These are phyloP conservation scores for Silene noctiflora DNA, from an alignment of 179 eudicot species.

Conservation along the genomic window DNA sequence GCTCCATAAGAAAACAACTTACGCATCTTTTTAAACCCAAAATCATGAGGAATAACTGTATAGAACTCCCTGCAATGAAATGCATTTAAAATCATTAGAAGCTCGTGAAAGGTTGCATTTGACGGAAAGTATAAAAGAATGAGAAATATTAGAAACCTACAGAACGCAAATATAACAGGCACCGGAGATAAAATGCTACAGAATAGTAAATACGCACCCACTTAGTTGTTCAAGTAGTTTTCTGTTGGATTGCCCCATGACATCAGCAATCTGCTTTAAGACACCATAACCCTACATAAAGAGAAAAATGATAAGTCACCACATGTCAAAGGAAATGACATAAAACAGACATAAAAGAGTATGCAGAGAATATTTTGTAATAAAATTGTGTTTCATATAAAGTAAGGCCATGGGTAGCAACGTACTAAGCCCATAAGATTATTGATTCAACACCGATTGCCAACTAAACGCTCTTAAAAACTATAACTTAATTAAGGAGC, in stretches of 20 bases:
- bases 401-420: not conserved
- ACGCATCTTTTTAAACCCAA: conserved; percentile 95
- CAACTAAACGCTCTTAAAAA: not conserved
- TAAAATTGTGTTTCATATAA: not conserved
- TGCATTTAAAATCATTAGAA: not conserved
- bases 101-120: conserved; percentile 3
- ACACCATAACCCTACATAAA: conserved; percentile 75
- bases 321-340: not conserved
- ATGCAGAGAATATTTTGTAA: not conserved
- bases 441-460: not conserved
- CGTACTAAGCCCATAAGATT: not conserved
- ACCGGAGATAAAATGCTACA: not conserved
- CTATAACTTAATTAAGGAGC: not conserved
- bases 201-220: conserved; percentile 47
- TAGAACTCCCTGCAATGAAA: conserved; percentile 78
- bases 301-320: conserved; percentile 14
- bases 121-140: not conserved
- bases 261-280: conserved; percentile 83
- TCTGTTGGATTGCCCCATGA: conserved; percentile 59
- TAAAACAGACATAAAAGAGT: not conserved
- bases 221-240: conserved; percentile 76
- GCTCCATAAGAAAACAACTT: conserved; percentile 36
- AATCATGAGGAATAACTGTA: conserved; percentile 92
- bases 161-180: conserved; percentile 4
- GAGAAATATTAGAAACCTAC: conserved; percentile 1